These are phyloP conservation scores for Linum trigynum DNA, from an alignment of 345 rosid genomes.

Conservation along the genomic window DNA sequence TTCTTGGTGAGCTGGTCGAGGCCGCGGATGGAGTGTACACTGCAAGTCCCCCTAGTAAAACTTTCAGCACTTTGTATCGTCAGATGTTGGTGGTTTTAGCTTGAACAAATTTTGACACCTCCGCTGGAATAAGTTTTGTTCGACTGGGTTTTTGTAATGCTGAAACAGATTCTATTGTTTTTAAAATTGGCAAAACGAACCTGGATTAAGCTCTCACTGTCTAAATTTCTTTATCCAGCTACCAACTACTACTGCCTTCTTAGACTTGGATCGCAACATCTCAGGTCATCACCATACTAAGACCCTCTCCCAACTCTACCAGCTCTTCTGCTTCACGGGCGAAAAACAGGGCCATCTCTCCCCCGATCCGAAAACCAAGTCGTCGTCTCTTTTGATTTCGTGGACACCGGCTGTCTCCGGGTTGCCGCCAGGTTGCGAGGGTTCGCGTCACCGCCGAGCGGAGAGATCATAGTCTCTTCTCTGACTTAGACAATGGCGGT, in stretches of 20 bases:
- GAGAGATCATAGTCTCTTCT: conserved; percentile 17
- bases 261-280: conserved; percentile 5
- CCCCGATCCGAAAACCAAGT: neutral
- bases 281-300: conserved; percentile 16
- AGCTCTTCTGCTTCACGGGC: conserved; percentile 1
- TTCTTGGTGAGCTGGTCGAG: conserved; percentile 23
- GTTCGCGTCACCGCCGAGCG: neutral
- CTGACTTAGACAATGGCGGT: conserved; percentile 8
- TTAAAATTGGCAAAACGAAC: conserved; percentile 23
- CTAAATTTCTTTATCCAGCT: conserved; percentile 34
- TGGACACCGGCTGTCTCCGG: too few relatives aligned
- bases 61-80: neutral
- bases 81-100: neutral
- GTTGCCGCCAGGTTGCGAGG: too few relatives aligned
- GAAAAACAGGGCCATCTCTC: conserved; percentile 14
- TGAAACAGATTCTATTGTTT: too few relatives aligned
- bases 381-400: neutral
- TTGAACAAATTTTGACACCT: too few relatives aligned
- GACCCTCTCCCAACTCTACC: conserved; percentile 4
- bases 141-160: too few relatives aligned
- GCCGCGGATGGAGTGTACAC: neutral
- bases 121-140: too few relatives aligned
- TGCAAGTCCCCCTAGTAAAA: neutral
- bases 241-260: conserved; percentile 17
- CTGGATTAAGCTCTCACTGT: conserved; percentile 35